A percentile compares a stretch with the other conserved stretches of the same genome.
Conservation (phyloP, 2,329 filamentous ascomycete species). For the Clarireedia paspali region DNA sequence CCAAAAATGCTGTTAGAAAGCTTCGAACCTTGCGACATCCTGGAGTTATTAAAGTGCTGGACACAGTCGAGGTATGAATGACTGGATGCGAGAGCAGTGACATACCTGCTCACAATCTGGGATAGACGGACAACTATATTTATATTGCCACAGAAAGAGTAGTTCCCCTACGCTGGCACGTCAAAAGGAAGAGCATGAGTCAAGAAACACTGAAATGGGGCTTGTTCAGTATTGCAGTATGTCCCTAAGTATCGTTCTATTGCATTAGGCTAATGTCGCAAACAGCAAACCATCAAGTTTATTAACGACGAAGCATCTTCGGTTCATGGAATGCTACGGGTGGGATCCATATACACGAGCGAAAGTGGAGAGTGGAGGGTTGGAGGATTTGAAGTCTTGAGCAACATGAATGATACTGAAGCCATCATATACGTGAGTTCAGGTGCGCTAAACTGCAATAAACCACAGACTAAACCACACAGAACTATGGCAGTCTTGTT, state of each 20-base stretch:
- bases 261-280: background rate
- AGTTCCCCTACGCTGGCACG: conserved; percentile 80
- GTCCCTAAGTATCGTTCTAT: conserved; percentile 12
- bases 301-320: conserved; percentile 91
- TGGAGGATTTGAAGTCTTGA: conserved; percentile 86
- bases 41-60: conserved; percentile 86
- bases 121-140: conserved; percentile 82
- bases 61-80: conserved; percentile 74
- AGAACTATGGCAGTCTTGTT: conserved; percentile 81
- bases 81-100: background rate
- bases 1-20: conserved; percentile 90
- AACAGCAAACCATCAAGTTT: conserved; percentile 82
- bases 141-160: conserved; percentile 94
- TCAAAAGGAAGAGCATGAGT: conserved; percentile 77
- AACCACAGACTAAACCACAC: conserved; percentile 3
- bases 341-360: conserved; percentile 82
- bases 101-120: conserved; percentile 18
- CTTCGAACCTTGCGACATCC: conserved; percentile 88
- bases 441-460: background rate
- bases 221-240: conserved; percentile 73
- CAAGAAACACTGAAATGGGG: conserved; percentile 98
- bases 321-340: conserved; percentile 80
- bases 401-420: conserved; percentile 93
- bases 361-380: conserved; percentile 98
- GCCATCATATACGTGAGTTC: conserved; percentile 70